Conservation (phyloP, 2,329 filamentous ascomycete genomes). For the Aciculosporium take region DNA sequence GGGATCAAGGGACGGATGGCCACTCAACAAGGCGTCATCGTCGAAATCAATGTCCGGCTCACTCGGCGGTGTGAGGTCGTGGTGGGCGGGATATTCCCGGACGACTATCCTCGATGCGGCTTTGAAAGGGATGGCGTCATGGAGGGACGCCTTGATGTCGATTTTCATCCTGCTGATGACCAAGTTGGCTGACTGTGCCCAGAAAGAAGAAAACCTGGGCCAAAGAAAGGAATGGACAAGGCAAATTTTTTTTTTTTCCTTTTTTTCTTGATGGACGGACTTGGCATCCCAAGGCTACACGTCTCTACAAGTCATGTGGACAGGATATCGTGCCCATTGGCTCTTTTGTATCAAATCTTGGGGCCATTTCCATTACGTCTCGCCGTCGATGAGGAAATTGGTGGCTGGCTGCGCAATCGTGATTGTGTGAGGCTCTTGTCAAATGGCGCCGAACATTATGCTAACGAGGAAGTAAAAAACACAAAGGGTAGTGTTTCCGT, state of each 20-base stretch:
- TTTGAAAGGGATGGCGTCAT: neutral
- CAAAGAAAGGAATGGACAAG: neutral
- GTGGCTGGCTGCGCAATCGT: too few species aligned
- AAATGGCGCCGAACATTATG: neutral
- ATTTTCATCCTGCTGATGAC: neutral
- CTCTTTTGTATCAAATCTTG: neutral
- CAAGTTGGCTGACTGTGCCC: neutral
- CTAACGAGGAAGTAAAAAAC: too few species aligned
- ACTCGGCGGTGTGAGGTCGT: conserved; percentile 21
- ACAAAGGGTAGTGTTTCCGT: too few species aligned
- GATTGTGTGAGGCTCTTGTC: too few species aligned
- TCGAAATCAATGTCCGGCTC: conserved; percentile 16
- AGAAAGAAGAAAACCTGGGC: neutral
- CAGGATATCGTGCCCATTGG: neutral
- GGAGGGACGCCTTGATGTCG: neutral
- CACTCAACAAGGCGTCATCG: conserved; percentile 8
- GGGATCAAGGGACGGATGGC: neutral
- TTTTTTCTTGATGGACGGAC: neutral
- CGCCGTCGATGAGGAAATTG: neutral
- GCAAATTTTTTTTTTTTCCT: too few species aligned
- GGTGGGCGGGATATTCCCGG: conserved; percentile 10
- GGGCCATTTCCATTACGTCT: neutral
- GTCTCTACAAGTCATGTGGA: too few species aligned
- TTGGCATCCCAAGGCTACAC: too few species aligned
- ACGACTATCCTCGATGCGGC: neutral